These are phyloP conservation scores for Herpetospermum pedunculosum DNA, from an alignment of 306 rosid species.

Conservation along the genomic window DNA sequence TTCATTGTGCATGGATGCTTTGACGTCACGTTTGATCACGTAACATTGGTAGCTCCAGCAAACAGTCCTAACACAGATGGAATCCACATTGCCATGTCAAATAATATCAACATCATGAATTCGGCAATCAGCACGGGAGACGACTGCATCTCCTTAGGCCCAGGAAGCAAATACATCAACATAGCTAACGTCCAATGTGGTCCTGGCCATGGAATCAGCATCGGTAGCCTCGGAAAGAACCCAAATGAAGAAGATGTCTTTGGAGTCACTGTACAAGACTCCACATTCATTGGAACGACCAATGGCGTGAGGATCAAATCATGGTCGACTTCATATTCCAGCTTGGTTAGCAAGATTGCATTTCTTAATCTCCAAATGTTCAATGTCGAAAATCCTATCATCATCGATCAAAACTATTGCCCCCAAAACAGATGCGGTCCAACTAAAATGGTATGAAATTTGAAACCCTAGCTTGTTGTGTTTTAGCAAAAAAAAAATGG, in stretches of 20 bases:
- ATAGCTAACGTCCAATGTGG: constrained; percentile 14
- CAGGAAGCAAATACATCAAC: background rate
- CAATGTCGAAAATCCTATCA: constrained; percentile 19
- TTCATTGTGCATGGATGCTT: constrained; percentile 12
- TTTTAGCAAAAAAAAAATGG: too few relatives aligned
- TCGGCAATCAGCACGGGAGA: constrained; percentile 21
- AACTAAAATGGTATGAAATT: background rate
- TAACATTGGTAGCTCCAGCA: background rate
- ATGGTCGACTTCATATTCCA: constrained; percentile 11
- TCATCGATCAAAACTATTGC: constrained; percentile 35
- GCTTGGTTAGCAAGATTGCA: constrained; percentile 7
- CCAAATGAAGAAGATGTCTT: background rate
- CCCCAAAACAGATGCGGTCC: background rate
- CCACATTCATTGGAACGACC: constrained; percentile 16
- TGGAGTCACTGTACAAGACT: background rate
- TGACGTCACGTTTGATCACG: background rate
- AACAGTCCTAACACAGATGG: constrained; percentile 31
- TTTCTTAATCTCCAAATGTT: constrained; percentile 7
- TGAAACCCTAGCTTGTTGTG: too few relatives aligned
- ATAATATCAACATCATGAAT: background rate
- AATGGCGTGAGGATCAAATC: constrained; percentile 31
- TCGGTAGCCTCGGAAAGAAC: constrained; percentile 20
- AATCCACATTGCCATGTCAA: constrained; percentile 13
- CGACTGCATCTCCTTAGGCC: constrained; percentile 24
- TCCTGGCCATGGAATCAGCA: constrained; percentile 31